These are phyloP conservation scores for Vicia faba DNA, from an alignment of 306 rosid species.

Conservation along the genomic window DNA sequence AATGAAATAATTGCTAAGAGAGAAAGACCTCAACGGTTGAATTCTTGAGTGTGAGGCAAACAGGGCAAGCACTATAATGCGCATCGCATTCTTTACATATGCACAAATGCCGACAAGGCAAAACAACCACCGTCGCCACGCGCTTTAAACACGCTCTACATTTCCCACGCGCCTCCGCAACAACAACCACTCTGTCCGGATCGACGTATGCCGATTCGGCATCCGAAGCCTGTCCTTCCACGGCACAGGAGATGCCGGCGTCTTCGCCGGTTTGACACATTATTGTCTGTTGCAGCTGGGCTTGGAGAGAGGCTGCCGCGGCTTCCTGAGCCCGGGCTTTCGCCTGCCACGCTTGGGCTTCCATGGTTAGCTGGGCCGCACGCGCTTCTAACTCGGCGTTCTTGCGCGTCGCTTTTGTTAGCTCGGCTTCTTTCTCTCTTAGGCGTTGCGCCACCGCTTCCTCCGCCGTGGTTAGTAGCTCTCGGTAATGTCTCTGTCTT, in stretches of 20 bases:
- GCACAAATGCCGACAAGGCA: constrained; percentile 93
- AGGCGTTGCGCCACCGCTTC: constrained; percentile 55
- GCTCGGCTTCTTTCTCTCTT: constrained; percentile 68
- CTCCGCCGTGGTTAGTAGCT: constrained; percentile 67
- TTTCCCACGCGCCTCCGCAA: constrained; percentile 50
- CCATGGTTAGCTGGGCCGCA: constrained; percentile 72
- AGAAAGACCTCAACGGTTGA: constrained; percentile 78
- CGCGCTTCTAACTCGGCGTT: constrained; percentile 84
- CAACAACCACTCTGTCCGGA: constrained; percentile 54
- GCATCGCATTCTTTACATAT: constrained; percentile 75
- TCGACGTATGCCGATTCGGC: constrained; percentile 76
- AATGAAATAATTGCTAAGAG: constrained; percentile 35
- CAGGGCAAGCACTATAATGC: constrained; percentile 69
- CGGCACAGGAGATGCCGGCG: constrained; percentile 41
- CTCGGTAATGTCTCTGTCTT: constrained; percentile 64
- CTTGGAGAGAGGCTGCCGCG: constrained; percentile 65
- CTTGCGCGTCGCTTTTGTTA: constrained; percentile 69
- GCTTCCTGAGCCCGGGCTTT: constrained; percentile 79
- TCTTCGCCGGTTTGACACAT: constrained; percentile 39
- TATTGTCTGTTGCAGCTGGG: constrained; percentile 75
- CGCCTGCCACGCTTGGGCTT: constrained; percentile 86
- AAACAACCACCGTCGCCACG: constrained; percentile 70
- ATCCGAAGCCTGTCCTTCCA: constrained; percentile 73
- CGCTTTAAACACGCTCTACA: constrained; percentile 75
- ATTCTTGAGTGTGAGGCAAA: constrained; percentile 66